These are phyloP conservation scores for Crataegus laevigata DNA, from an alignment of 306 rosid species.

Conservation along the genomic window DNA sequence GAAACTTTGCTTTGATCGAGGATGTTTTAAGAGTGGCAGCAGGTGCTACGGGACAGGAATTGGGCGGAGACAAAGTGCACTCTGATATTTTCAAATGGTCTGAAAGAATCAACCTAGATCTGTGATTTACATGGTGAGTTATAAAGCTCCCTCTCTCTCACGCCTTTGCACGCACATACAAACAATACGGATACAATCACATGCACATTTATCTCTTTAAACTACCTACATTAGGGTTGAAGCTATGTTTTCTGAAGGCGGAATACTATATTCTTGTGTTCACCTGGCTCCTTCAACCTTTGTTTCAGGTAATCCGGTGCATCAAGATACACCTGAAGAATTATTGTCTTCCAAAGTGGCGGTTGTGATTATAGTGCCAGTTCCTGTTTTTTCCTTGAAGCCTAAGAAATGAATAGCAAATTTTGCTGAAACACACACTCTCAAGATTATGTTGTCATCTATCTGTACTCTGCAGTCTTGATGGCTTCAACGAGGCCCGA, in stretches of 20 bases:
- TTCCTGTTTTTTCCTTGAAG: slow-evolving; percentile 1
- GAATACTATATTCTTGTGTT: not conserved
- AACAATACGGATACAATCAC: not conserved
- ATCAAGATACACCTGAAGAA: slow-evolving; percentile 9
- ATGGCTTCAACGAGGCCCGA: slow-evolving; percentile 7
- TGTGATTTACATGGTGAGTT: slow-evolving; percentile 44
- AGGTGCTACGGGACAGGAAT: slow-evolving; percentile 65
- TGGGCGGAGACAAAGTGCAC: slow-evolving; percentile 69
- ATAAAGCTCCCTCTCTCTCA: not conserved
- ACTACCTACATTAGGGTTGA: not conserved
- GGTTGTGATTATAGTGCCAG: not conserved
- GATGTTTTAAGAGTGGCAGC: slow-evolving; percentile 79
- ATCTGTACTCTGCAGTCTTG: not conserved
- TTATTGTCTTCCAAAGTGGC: not conserved
- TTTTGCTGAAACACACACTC: slow-evolving; percentile 15
- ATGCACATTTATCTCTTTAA: not conserved
- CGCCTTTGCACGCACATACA: not conserved
- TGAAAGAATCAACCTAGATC: slow-evolving; percentile 42
- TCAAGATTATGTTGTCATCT: not conserved
- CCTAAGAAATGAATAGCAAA: not conserved
- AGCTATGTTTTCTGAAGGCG: not conserved
- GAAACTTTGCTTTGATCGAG: slow-evolving; percentile 74
- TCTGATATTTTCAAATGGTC: slow-evolving; percentile 70
- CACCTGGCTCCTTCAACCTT: not conserved
- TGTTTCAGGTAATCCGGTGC: slow-evolving; percentile 23